Evolutionary conservation across 768 basidiomycete species (phyloP), one percentile per base, ranked within the genome.

Genomic region (Tulasnella sp.): DNA sequence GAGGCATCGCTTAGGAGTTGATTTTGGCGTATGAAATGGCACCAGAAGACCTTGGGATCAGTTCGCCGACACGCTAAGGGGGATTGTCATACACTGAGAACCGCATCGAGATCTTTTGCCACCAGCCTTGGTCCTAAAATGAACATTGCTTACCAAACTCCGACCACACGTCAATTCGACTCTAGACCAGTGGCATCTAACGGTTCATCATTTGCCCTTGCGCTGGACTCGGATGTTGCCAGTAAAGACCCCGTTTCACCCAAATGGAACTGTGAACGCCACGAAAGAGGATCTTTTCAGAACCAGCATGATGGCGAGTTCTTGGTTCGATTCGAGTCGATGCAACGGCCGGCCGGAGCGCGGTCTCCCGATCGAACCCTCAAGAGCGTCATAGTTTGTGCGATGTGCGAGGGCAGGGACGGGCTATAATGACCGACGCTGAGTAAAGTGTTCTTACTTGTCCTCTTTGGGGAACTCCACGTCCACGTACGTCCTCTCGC

Each of bases 361-460:
- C 88, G 9, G 91, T 91, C 4, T 86, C 89, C 75, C 85, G 87
- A 9, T 87, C 90, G 77, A 86, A 85, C 36, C 93, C 96, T 16
- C 9, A 93, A n/a, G 97, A 81, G 87, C 96, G 34, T 96, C 97
- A 48, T n/a, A n/a, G n/a, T n/a, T n/a, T n/a, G n/a, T n/a, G n/a
- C n/a, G 96, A 98, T 84, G 93, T 97, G 94, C 90, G 97, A 90
- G 95, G 97, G 82, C 91, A 89, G 77, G 96, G 95, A 0, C 87
- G 94, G 76, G 87, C n/a, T n/a, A n/a, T n/a, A 31, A 93, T 92
- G 88, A 84, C 88, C 3, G 88, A 90, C 74, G 85, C 84, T 71
- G 92, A 96, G 96, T 96, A 83, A 85, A n/a, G n/a, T n/a, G n/a
- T n/a, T n/a, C n/a, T n/a, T n/a, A n/a, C n/a, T n/a, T n/a, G n/a